These are phyloP conservation scores for Vitis hybrid DNA, from an alignment of 177 flowering plant genomes.

Conservation along the genomic window DNA sequence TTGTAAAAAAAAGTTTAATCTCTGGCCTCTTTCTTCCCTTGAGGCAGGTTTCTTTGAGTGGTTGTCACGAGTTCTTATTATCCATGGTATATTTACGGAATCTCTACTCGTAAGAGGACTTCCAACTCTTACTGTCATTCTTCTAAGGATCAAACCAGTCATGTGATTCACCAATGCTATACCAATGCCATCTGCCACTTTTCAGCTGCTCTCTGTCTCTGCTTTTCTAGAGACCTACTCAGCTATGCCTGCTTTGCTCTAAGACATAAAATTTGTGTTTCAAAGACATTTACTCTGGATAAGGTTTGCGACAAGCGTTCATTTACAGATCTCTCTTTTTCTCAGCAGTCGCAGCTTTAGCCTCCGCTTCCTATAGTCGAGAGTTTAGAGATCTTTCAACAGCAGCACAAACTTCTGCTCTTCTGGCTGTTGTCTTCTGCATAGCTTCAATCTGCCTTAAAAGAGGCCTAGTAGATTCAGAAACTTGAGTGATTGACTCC, in stretches of 20 bases:
- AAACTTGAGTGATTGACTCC: slow-evolving; percentile 93
- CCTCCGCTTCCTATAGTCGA: slow-evolving; percentile 97
- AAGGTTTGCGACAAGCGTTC: slow-evolving; percentile 95
- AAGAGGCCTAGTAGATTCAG: slow-evolving; percentile 98
- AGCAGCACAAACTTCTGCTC: slow-evolving; percentile 97
- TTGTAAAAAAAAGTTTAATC: slow-evolving; percentile 58
- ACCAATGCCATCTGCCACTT: slow-evolving; percentile 7
- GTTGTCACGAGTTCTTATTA: slow-evolving; percentile 43
- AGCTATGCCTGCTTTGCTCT: slow-evolving; percentile 92
- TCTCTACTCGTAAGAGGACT: too few species aligned
- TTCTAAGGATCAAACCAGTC: too few species aligned
- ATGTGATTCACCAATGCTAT: too few species aligned
- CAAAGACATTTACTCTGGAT: slow-evolving; percentile 95
- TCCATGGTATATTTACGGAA: slow-evolving; percentile 5
- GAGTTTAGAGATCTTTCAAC: slow-evolving; percentile 88
- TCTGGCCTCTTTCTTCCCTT: slow-evolving; percentile 24
- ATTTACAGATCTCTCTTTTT: slow-evolving; percentile 84
- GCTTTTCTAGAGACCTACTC: slow-evolving; percentile 88
- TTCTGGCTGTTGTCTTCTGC: slow-evolving; percentile 89
- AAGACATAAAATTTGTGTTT: slow-evolving; percentile 98
- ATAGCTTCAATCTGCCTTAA: slow-evolving; percentile 97
- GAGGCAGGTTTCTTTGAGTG: slow-evolving; percentile 10
- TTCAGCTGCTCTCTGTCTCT: slow-evolving; percentile 96
- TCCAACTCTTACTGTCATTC: too few species aligned
- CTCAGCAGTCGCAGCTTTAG: slow-evolving; percentile 93